Conservation (phyloP, 345 rosid species). For the Brassica juncea region DNA sequence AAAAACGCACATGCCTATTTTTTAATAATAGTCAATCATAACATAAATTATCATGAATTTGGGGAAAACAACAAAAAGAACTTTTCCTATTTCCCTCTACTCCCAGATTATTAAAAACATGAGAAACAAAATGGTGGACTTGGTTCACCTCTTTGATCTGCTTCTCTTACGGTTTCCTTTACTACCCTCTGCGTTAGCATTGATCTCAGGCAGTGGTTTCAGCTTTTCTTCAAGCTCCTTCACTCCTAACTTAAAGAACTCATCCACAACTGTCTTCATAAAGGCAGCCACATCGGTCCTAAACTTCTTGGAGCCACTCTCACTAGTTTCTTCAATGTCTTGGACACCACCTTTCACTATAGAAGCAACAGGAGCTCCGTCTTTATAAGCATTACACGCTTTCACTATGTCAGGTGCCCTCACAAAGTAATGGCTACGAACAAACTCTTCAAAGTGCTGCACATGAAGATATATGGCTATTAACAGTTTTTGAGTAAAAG, state of each 20-base stretch:
- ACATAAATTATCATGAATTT: conserved; percentile 48
- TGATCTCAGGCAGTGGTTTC: conserved; percentile 17
- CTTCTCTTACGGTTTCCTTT: conserved; percentile 25
- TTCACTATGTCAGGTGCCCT: conserved; percentile 60
- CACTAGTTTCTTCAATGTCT: conserved; percentile 54
- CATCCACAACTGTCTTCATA: conserved; percentile 45
- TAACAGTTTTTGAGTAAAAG: neutral
- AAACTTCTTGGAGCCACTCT: conserved; percentile 50
- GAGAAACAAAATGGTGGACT: conserved; percentile 20
- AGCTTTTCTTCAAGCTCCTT: conserved; percentile 29
- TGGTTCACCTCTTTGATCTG: conserved; percentile 36
- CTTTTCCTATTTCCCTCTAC: conserved; percentile 1
- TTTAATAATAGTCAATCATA: neutral
- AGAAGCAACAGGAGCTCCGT: conserved; percentile 75
- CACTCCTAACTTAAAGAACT: conserved; percentile 53
- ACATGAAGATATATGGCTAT: conserved; percentile 6
- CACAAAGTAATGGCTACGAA: conserved; percentile 58
- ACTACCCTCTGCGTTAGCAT: neutral
- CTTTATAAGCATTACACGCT: conserved; percentile 74
- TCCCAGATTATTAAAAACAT: neutral
- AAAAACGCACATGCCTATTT: neutral
- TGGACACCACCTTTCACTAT: conserved; percentile 71
- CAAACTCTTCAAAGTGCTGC: conserved; percentile 85
- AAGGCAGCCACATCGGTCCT: conserved; percentile 42
- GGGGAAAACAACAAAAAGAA: conserved; percentile 10